Base-by-base conservation (phyloP, 2,329 filamentous ascomycete genomes). In the Colletotrichum lindemuthianum region DNA sequence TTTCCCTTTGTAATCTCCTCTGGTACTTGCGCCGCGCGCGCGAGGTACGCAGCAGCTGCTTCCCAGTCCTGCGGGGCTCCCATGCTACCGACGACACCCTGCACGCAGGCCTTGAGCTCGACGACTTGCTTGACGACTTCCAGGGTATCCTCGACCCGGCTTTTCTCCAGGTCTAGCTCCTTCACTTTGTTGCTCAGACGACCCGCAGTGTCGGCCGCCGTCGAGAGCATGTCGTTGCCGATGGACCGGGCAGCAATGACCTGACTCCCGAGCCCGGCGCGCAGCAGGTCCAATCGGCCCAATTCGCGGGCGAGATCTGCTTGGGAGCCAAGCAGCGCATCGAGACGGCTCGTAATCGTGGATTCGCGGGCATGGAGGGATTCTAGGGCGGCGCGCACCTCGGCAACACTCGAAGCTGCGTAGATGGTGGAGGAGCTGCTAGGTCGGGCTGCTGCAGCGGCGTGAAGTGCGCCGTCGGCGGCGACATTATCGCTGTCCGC, bases 51-150 rank as follows among this genome's bases (percentile, higher is more conserved):
- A 2, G 96, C 96, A 4, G 96, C 96, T 3, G 93, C 96, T 78
- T 99, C 96, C 96, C 96, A 99, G 80, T 99, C 96, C 77, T 99
- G 96, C 45, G 96, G 93, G 5, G 94, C 95, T 39, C 95, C 96
- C 96, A 99, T 99, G 65, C 92, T 96, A 15, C 94, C 96, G 33
- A 95, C 90, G 10, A 98, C 94, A 47, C 96, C 96, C 65, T 97
- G 88, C 40, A 98, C 92, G 75, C 96, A 99, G 8, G 96, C 92
- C 79, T 98, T 98, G 69, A 99, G 89, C 82, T 99, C 96, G 6
- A 92, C 92, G 12, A 99, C 95, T 79, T 97, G 94, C 77, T 98
- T 95, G 10, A 98, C 96, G 3, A 98, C 93, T 8, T 90, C 86
- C 61, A 99, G 81, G 0, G 96, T 98, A 54, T 93, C 90, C 76